Percentiles rank a stretch among this genome's conserved stretches.
These are phyloP conservation scores for Talaromyces marneffei DNA, from an alignment of 2,329 filamentous ascomycete species.

Conservation along the genomic window DNA sequence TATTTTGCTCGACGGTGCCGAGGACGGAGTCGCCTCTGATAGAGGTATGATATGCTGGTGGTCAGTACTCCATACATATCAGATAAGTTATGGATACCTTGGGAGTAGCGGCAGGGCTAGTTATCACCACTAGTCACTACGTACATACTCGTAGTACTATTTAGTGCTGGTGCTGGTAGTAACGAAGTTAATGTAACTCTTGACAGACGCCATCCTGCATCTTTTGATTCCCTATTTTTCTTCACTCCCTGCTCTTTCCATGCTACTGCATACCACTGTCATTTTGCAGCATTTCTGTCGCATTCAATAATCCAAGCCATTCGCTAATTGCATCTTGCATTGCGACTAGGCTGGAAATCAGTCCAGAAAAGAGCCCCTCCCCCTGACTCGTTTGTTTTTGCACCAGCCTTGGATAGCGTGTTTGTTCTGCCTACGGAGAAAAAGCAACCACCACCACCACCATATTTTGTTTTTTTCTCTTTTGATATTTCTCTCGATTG, in stretches of 20 bases:
- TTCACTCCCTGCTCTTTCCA: background rate
- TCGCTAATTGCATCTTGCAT: background rate
- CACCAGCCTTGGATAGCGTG: background rate
- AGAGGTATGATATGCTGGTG: no score
- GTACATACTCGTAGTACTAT: background rate
- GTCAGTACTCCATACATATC: no score
- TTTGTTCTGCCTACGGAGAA: background rate
- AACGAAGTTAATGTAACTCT: background rate
- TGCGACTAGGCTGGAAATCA: background rate
- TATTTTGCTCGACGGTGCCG: background rate
- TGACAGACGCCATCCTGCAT: conserved; percentile 1
- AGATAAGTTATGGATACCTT: conserved; percentile 1
- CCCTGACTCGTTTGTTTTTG: conserved; percentile 2
- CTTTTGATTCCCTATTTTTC: background rate
- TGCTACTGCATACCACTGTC: background rate
- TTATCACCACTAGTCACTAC: background rate
- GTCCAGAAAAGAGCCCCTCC: background rate
- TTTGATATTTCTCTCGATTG: background rate
- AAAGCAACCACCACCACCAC: background rate
- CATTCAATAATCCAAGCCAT: background rate
- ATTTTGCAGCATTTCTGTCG: background rate
- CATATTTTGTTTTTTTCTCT: background rate
- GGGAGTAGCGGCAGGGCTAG: background rate
- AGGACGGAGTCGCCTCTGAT: background rate
- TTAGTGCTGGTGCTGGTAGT: no score